Percentiles rank a stretch among this genome's conserved stretches.
phyloP scores from a whole-genome alignment of 345 rosid species.

The Litchi chinensis region DNA sequence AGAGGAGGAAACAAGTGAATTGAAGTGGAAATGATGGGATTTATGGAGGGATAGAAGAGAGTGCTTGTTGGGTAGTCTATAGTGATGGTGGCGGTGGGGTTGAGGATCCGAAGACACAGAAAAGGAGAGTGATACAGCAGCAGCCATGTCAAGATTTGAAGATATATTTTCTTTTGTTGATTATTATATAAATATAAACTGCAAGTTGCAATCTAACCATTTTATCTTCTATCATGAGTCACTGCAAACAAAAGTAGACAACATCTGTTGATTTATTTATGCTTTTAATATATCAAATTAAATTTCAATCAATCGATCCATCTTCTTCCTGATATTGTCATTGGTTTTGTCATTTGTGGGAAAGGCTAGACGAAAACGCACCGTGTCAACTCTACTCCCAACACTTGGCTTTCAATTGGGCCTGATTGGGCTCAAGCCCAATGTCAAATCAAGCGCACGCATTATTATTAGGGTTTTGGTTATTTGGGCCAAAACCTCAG shows the following conservation, averaged over 20 bases:
- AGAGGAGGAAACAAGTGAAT: constrained; percentile 35
- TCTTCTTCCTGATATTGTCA: background rate
- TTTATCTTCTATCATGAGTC: background rate
- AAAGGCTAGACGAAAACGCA: background rate
- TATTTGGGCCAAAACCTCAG: background rate
- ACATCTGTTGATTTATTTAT: background rate
- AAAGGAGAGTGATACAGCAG: constrained; percentile 44
- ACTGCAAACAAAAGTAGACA: background rate
- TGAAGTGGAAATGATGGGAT: constrained; percentile 38
- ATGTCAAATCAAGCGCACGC: no score
- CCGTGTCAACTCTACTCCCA: background rate
- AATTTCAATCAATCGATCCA: no score
- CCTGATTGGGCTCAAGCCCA: no score
- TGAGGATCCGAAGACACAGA: constrained; percentile 45
- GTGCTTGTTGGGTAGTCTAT: constrained; percentile 17
- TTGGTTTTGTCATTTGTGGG: background rate
- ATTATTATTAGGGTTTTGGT: background rate
- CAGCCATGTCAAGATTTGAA: constrained; percentile 39
- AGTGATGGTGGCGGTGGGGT: background rate
- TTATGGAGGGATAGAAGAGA: constrained; percentile 35
- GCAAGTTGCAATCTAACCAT: background rate
- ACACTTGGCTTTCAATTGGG: background rate
- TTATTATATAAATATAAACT: background rate
- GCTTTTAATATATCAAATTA: background rate
- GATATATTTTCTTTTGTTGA: background rate